Evolutionary conservation across 1,284 basidiomycete species (phyloP), one percentile per base, ranked within the genome.

Genomic region (Malassezia arunalokei): DNA sequence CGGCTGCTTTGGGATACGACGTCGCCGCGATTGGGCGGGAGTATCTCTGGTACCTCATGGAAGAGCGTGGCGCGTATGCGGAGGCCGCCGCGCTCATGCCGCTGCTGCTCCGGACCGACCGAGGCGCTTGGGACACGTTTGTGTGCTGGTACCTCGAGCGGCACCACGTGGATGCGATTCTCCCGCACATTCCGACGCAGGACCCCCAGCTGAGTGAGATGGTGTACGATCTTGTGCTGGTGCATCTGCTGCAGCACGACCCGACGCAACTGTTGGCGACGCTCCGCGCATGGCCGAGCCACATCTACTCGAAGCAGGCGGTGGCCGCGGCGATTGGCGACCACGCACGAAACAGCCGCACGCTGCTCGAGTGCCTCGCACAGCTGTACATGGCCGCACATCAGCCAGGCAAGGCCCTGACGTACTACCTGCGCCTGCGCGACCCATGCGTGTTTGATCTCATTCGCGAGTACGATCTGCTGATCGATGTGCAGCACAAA

Each of bases 171-270:
- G 64, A 90, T 83, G 78, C 81, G 4, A 86, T 96, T 54, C 89
- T 95, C 42, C 91, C 91, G 0, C 84, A 81, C 65, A 81, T 96
- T 0, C 94, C 94, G 0, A 89, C 83, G 0, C 79, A 84, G 28
- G 77, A 81, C 5, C 92, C 91, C 0, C 82, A 82, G 45, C 79
- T 98, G 11, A 82, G 83, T 42, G 82, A 83, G 60, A 73, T 89
- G 28, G 86, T 94, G 3, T 99, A 98, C 74, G 91, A 94, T 73
- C 88, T 96, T 85, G 83, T 96, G 41, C 78, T 98, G 1, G 87
- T 83, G 0, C 81, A 95, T 71, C 86, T 90, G 68, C 76, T 98
- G 12, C 78, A 81, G 2, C 80, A 86, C 52, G 86, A 95, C 71
- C 81, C 43, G 8, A 53, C 90, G 84, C 79, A 82, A 2, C 77